These are phyloP conservation scores for Micractinium sp. DNA, from an alignment of 139 green algal species.

Conservation along the genomic window DNA sequence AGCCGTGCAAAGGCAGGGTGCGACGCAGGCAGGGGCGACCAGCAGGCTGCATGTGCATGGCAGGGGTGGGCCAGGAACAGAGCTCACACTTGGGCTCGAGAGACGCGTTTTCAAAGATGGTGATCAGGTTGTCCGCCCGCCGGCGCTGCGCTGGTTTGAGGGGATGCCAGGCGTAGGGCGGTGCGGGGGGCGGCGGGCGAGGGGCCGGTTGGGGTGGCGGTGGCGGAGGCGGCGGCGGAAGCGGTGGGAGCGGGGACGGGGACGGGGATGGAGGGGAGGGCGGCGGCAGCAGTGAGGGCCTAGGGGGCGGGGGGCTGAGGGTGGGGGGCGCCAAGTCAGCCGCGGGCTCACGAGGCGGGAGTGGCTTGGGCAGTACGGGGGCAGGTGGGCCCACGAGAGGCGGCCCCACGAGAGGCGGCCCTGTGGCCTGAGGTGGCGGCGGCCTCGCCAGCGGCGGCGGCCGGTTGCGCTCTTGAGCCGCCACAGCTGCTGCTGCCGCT, in stretches of 20 bases:
- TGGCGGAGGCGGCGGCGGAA: neutral
- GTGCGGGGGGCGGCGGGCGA: neutral
- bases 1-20: neutral
- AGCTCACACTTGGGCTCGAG: slow-evolving; percentile 1
- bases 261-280: neutral
- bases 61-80: neutral
- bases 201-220: neutral
- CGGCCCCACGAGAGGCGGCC: neutral
- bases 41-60: too few species aligned
- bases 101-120: neutral
- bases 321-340: too few species aligned
- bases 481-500: neutral
- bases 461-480: neutral
- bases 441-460: neutral
- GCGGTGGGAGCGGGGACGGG: neutral
- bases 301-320: too few species aligned
- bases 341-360: too few species aligned
- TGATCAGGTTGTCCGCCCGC: neutral
- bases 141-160: neutral
- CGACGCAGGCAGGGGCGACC: neutral
- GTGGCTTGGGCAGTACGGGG: neutral
- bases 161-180: neutral
- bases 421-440: neutral
- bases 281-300: neutral
- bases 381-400: neutral